These are phyloP conservation scores for Rhytidhysteron rufulum DNA, from an alignment of 2,329 filamentous ascomycete species.

Conservation along the genomic window DNA sequence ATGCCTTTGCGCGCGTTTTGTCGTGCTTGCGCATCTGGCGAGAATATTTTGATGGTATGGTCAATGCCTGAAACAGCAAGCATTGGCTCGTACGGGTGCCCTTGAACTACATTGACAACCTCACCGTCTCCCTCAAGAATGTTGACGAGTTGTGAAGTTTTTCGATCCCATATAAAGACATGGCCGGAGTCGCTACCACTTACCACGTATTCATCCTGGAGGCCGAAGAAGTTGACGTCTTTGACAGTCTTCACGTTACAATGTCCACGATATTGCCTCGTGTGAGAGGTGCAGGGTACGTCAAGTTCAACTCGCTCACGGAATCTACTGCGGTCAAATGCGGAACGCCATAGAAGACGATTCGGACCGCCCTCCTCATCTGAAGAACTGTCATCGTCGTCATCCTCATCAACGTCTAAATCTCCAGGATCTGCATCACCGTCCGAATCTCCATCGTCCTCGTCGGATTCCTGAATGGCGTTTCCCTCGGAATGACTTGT, in stretches of 20 bases:
- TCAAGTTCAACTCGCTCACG: constrained; percentile 52
- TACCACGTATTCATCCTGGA: constrained; percentile 66
- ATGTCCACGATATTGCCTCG: constrained; percentile 58
- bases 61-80: constrained; percentile 66
- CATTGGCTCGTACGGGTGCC: constrained; percentile 64
- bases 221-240: constrained; percentile 65
- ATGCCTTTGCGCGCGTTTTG: constrained; percentile 54
- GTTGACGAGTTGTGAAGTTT: constrained; percentile 58
- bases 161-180: constrained; percentile 66
- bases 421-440: constrained; percentile 23
- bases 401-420: constrained; percentile 21
- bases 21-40: constrained; percentile 56
- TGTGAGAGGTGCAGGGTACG: constrained; percentile 55
- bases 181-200: constrained; percentile 64
- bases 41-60: constrained; percentile 66
- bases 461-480: constrained; percentile 13
- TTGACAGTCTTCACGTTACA: constrained; percentile 67
- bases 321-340: constrained; percentile 45
- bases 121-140: constrained; percentile 65
- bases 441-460: constrained; percentile 30
- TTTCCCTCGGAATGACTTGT: constrained; percentile 1
- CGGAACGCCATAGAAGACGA: constrained; percentile 45
- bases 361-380: constrained; percentile 34
- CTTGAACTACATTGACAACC: constrained; percentile 67
- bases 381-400: constrained; percentile 24